Percentiles rank a stretch among this genome's conserved stretches.
phyloP scores from a whole-genome alignment of 345 rosid species.

The Theobroma cacao region DNA sequence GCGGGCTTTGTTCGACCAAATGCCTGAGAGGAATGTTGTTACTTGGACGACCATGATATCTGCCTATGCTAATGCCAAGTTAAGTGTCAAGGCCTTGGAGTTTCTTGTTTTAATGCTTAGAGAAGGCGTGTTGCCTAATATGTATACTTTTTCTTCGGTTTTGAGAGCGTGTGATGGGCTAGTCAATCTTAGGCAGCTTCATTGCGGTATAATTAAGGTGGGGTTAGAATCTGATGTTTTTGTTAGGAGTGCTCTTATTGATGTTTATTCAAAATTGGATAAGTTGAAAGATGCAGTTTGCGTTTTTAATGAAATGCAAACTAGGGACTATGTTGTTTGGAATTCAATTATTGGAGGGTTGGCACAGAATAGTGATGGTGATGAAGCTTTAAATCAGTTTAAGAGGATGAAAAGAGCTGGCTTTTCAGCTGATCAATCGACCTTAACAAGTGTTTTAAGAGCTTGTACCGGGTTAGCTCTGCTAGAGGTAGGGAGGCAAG shows the following conservation, averaged over 20 bases:
- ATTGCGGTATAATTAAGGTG: conserved; percentile 37
- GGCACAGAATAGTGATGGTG: conserved; percentile 53
- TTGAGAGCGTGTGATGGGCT: conserved; percentile 46
- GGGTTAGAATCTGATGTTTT: conserved; percentile 52
- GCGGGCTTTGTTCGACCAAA: conserved; percentile 26
- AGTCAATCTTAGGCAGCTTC: conserved; percentile 42
- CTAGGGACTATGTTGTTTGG: conserved; percentile 61
- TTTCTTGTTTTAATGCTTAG: conserved; percentile 43
- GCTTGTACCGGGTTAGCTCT: conserved; percentile 52
- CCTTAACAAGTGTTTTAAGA: conserved; percentile 53
- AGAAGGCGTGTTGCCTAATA: conserved; percentile 49
- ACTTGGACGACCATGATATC: conserved; percentile 65
- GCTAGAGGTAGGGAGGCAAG: conserved; percentile 55
- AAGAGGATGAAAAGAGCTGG: conserved; percentile 53
- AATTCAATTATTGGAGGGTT: conserved; percentile 58
- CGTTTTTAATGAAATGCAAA: conserved; percentile 47
- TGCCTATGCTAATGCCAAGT: conserved; percentile 36
- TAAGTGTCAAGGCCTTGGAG: conserved; percentile 20
- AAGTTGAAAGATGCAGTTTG: conserved; percentile 25
- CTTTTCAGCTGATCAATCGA: conserved; percentile 39
- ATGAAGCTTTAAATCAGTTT: conserved; percentile 44
- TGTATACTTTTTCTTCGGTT: conserved; percentile 56
- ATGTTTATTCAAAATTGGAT: conserved; percentile 51
- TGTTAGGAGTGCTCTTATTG: conserved; percentile 60
- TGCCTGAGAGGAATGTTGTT: conserved; percentile 30